phyloP scores from a whole-genome alignment of 441 rosid genomes.

The Biscutella laevigata region DNA sequence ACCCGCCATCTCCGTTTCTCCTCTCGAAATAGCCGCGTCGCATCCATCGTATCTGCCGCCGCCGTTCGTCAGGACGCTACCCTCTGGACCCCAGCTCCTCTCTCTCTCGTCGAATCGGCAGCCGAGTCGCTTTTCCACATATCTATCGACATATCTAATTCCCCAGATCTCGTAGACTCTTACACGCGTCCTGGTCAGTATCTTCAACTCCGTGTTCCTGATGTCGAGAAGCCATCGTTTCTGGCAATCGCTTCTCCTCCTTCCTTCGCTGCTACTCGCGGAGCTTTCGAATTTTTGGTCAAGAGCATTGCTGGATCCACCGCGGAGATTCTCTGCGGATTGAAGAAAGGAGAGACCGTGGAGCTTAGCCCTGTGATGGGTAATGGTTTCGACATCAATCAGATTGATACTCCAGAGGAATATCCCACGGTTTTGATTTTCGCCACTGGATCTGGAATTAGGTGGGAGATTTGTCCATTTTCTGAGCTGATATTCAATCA shows the following conservation, averaged over 20 bases:
- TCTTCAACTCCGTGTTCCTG: slow-evolving; percentile 77
- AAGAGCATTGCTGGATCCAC: slow-evolving; percentile 77
- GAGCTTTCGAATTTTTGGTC: slow-evolving; percentile 75
- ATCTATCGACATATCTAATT: slow-evolving; percentile 56
- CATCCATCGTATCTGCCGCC: slow-evolving; percentile 45
- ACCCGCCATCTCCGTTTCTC: slow-evolving; percentile 20
- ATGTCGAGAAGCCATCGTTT: slow-evolving; percentile 62
- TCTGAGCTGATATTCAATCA: background rate
- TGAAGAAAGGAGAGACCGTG: slow-evolving; percentile 74
- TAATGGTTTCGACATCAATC: slow-evolving; percentile 55
- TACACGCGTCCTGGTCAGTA: slow-evolving; percentile 76
- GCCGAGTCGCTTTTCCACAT: slow-evolving; percentile 86
- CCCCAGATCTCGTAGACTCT: slow-evolving; percentile 63
- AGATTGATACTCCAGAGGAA: slow-evolving; percentile 60
- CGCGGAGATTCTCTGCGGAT: slow-evolving; percentile 74
- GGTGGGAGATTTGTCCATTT: slow-evolving; percentile 32
- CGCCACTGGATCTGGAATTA: slow-evolving; percentile 95
- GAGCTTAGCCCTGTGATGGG: slow-evolving; percentile 79
- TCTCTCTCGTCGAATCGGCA: slow-evolving; percentile 46
- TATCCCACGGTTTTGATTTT: slow-evolving; percentile 69
- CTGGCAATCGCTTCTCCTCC: slow-evolving; percentile 92
- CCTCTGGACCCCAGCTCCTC: slow-evolving; percentile 65
- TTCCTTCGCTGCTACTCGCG: slow-evolving; percentile 39
- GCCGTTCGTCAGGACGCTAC: slow-evolving; percentile 72
- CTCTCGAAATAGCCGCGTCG: slow-evolving; percentile 30